Base-by-base conservation (phyloP, 2,329 filamentous ascomycete species). In the Colletotrichum sp. region DNA sequence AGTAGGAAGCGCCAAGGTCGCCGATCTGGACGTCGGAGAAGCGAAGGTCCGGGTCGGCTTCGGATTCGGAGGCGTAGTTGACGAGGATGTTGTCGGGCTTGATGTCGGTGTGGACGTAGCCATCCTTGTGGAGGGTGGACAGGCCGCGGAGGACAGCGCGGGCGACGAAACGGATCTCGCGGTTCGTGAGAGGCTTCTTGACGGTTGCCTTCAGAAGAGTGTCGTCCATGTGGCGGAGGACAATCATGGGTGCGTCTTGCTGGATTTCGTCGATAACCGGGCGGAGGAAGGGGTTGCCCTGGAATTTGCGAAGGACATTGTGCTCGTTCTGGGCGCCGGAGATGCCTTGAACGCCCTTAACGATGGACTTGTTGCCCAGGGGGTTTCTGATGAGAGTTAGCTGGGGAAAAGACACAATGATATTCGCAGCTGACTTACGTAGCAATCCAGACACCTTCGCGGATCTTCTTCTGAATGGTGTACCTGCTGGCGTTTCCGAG, bases 391-490 rank as follows among this genome's bases (percentile, higher is more conserved):
- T 4, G 3, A 12, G 15, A 7, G 24, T 76, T 24, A 68, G 64
- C 21, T 9, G 3, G 16, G 26, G 65, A 10, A 10, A 3, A 10
- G 9, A 15, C 6, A 21, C 12, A 13, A 6, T 60, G 5, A 18
- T 18, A 5, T 24, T 16, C 18, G 5, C 5, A 10, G 12, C 1
- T 8, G 21, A 32, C 74, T 36, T 62, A 76, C 74, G 74, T 76
- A 28, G 74, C 74, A 8, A 76, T 76, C 74, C 74, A 76, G 3
- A 76, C 74, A 24, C 74, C 74, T 55, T 76, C 74, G 62, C 74
- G 74, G n/a, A 76, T 76, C 59, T 76, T 76, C 70, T 76, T 76
- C 65, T 76, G 74, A n/a, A 76, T 76, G 15, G 74, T 76, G 74
- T 76, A 76, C 12, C 74, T 66, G 70, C 59, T 76, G 18, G 74